Evolutionary conservation across 2,329 filamentous ascomycete genomes (phyloP).

Genomic region (Orbilia ellipsospora): DNA sequence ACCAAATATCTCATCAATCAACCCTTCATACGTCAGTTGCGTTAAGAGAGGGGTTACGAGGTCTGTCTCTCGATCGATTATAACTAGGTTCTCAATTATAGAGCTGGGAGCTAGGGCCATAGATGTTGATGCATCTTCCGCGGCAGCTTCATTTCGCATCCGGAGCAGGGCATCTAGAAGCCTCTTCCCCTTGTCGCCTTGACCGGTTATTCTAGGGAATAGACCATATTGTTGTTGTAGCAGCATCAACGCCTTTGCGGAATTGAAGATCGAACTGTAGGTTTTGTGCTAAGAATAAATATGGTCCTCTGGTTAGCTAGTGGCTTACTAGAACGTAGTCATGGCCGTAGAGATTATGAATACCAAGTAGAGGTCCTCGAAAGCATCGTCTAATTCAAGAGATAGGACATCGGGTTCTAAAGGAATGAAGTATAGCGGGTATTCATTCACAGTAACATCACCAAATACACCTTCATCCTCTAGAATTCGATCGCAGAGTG

Average conservation of each 20-base stretch:
- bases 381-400: constrained; percentile 86
- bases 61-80: constrained; percentile 95
- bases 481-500: constrained; percentile 88
- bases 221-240: constrained; percentile 91
- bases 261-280: constrained; percentile 86
- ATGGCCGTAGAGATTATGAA: constrained; percentile 52
- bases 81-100: constrained; percentile 87
- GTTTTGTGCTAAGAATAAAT: constrained; percentile 72
- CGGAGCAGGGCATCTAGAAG: constrained; percentile 86
- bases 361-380: constrained; percentile 85
- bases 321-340: too few relatives aligned
- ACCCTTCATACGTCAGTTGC: constrained; percentile 94
- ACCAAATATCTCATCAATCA: constrained; percentile 92
- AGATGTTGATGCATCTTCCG: constrained; percentile 75
- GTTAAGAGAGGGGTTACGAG: constrained; percentile 91
- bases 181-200: constrained; percentile 91
- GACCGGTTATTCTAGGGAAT: constrained; percentile 93
- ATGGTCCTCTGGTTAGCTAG: too few relatives aligned
- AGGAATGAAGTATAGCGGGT: constrained; percentile 89
- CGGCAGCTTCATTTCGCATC: constrained; percentile 91
- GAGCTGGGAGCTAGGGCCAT: constrained; percentile 84
- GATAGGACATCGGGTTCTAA: constrained; percentile 92
- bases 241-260: constrained; percentile 92
- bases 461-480: constrained; percentile 94
- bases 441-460: constrained; percentile 87